Evolutionary conservation across 495 filamentous ascomycete species (phyloP).

Genomic region (Penicillium macrosclerotiorum): DNA sequence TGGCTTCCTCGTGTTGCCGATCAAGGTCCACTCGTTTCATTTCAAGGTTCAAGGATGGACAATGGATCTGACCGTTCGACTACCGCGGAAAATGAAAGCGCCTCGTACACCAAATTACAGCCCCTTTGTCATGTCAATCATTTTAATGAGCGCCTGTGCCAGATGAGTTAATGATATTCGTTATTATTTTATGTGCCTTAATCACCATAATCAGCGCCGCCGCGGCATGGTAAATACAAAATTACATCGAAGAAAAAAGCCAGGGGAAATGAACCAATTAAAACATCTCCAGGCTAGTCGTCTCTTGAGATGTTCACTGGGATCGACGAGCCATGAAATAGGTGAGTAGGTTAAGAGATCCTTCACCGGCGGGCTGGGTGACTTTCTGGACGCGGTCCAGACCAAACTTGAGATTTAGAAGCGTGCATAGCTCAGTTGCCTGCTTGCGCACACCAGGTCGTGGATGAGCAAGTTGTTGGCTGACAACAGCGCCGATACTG

Average conservation of each 20-base stretch:
- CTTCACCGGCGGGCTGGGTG: conserved; percentile 60
- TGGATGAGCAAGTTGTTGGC: conserved; percentile 61
- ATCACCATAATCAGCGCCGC: neutral
- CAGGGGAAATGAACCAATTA: neutral
- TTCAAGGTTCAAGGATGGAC: neutral
- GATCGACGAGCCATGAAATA: conserved; percentile 71
- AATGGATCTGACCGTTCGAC: neutral
- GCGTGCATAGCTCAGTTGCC: conserved; percentile 73
- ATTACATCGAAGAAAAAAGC: conserved; percentile 6
- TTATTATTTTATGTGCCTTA: conserved; percentile 10
- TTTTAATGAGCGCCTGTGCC: too few relatives aligned
- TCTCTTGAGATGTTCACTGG: too few relatives aligned
- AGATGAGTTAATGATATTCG: neutral
- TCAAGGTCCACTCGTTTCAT: neutral
- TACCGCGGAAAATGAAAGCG: neutral
- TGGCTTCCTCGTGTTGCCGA: neutral
- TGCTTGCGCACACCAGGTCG: conserved; percentile 78
- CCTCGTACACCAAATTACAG: too few relatives aligned
- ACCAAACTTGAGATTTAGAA: conserved; percentile 62
- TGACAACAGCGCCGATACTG: conserved; percentile 55
- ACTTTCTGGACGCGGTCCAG: conserved; percentile 63
- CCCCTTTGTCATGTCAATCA: too few relatives aligned
- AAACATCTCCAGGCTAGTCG: too few relatives aligned
- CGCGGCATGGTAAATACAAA: conserved; percentile 7
- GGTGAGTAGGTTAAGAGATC: conserved; percentile 72